A percentile compares a stretch with the other conserved stretches of the same genome.
These are phyloP conservation scores for Leccinum aurantiacum DNA, from an alignment of 768 basidiomycete species.

Conservation along the genomic window DNA sequence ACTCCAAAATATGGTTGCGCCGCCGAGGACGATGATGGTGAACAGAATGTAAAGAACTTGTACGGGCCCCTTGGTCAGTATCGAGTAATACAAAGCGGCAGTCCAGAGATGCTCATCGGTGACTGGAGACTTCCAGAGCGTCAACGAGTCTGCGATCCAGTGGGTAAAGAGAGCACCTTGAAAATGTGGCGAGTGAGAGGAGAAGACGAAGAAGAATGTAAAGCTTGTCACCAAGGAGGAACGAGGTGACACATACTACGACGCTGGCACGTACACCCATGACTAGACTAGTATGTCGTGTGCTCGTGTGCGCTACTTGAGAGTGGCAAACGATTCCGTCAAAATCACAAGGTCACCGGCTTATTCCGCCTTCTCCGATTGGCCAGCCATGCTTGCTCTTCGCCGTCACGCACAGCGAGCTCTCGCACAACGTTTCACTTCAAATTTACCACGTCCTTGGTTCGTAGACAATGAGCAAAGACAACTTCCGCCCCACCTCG, in stretches of 20 bases:
- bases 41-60: slow-evolving; percentile 56
- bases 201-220: neutral
- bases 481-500: slow-evolving; percentile 28
- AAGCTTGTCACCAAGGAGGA: slow-evolving; percentile 62
- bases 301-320: slow-evolving; percentile 9
- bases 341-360: slow-evolving; percentile 18
- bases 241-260: slow-evolving; percentile 76
- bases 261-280: slow-evolving; percentile 76
- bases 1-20: slow-evolving; percentile 71
- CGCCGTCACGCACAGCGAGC: slow-evolving; percentile 5
- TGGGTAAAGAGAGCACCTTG: slow-evolving; percentile 81
- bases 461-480: slow-evolving; percentile 55
- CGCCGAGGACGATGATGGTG: slow-evolving; percentile 59
- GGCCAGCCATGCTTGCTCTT: slow-evolving; percentile 22
- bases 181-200: neutral
- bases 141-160: slow-evolving; percentile 92
- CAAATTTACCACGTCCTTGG: slow-evolving; percentile 49
- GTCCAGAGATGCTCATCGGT: slow-evolving; percentile 86
- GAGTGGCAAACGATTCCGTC: neutral
- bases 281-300: slow-evolving; percentile 10
- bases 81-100: slow-evolving; percentile 78
- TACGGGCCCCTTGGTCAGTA: slow-evolving; percentile 65
- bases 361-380: slow-evolving; percentile 3
- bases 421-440: slow-evolving; percentile 10
- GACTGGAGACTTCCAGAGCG: slow-evolving; percentile 84